phyloP scores from a whole-genome alignment of 306 rosid species.

The Senna siamea region DNA sequence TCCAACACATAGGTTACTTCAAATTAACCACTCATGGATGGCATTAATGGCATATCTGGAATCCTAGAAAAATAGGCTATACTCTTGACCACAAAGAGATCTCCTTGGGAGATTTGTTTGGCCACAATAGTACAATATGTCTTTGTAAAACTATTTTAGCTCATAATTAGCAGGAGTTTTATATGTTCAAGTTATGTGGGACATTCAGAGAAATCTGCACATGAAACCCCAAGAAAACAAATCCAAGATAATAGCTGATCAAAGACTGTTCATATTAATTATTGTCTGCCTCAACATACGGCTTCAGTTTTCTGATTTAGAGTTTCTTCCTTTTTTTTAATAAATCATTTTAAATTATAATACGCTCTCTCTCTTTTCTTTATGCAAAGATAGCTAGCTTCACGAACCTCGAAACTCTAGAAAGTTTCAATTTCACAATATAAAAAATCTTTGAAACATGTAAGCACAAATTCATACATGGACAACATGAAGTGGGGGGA shows the following conservation, averaged over 20 bases:
- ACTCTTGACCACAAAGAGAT: no score
- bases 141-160: not conserved
- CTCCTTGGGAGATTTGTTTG: not conserved
- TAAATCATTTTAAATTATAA: not conserved
- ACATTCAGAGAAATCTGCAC: not conserved
- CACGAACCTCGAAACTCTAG: no score
- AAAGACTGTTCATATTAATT: not conserved
- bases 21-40: no score
- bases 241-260: not conserved
- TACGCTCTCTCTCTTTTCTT: not conserved
- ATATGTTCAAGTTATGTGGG: conserved; percentile 6
- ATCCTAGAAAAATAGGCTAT: no score
- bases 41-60: no score
- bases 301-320: not conserved
- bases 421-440: no score
- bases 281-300: not conserved
- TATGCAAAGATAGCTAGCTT: not conserved
- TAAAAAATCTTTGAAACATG: conserved; percentile 25
- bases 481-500: conserved; percentile 56
- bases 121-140: not conserved
- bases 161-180: not conserved
- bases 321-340: no score
- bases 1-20: no score
- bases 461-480: conserved; percentile 46
- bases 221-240: no score